Evolutionary conservation across 2,329 filamentous ascomycete species (phyloP), one percentile per base, ranked within the genome.

Genomic region (Alternaria metachromatica): DNA sequence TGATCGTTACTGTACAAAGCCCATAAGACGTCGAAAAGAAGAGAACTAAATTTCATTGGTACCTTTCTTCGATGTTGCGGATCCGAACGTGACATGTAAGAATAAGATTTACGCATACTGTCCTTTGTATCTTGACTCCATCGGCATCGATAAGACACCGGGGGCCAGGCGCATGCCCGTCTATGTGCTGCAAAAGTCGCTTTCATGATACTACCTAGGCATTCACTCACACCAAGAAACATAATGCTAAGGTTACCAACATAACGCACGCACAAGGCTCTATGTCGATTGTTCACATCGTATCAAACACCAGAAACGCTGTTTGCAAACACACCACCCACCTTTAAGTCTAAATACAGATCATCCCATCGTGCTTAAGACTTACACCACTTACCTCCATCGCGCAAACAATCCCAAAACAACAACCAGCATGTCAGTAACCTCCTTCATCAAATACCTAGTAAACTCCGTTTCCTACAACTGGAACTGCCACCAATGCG

Each of bases 401-500:
- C 8, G 33, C 28, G 3, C 3, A n/a, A 37, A 1, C 18, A 21
- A 12, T 3, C 28, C 4, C 4, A 4, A 8, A 23, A 4, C 6
- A 11, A 23, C 8, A 15, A 1, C 20, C 12, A 33, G 13, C 8
- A 51, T 51, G 49, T 21, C 49, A 23, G 2, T 51, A 7, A 37
- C 1, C 49, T 5, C 49, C 21, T 0, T 51, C 2, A 51, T 51
- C 12, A 18, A 23, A 37, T 1, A n/a, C 1, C 18, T 51, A 5
- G 28, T 23, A 30, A 5, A 37, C n/a, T 58, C 12, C 21, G 37
- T 45, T 6, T 44, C 21, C 9, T 55, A 55, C 51, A 43, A 12
- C 23, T 60, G 58, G 50, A 33, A 25, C 6, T 60, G 50, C 44
- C 51, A 55, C 43, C 21, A 33, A n/a, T 60, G 58, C 30, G 21